Percentiles rank a stretch among this genome's conserved stretches.
phyloP scores from a whole-genome alignment of 768 basidiomycete species.

The Calocera cornea region DNA sequence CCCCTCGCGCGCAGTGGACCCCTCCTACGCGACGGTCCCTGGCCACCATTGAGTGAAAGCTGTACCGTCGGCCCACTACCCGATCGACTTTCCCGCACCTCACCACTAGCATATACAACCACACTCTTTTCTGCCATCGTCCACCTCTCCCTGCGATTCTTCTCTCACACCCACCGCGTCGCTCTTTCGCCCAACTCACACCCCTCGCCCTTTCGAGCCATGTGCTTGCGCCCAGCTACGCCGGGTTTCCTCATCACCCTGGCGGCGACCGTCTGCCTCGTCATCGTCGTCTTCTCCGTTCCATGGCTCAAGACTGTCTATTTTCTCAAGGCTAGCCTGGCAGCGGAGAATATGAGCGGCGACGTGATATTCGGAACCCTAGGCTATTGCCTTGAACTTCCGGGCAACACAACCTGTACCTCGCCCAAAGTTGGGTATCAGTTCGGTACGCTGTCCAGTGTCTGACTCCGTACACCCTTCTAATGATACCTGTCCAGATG shows the following conservation, averaged over 20 bases:
- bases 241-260: slow-evolving; percentile 79
- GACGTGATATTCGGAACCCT: slow-evolving; percentile 74
- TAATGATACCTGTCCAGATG: not conserved
- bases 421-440: slow-evolving; percentile 74
- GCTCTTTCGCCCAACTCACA: not conserved
- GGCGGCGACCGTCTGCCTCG: slow-evolving; percentile 62
- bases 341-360: slow-evolving; percentile 36
- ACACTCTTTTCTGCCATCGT: too few species aligned
- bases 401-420: slow-evolving; percentile 50
- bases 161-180: not conserved
- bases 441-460: slow-evolving; percentile 46
- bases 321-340: slow-evolving; percentile 64
- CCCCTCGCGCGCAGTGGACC: too few species aligned
- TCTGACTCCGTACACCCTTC: slow-evolving; percentile 4
- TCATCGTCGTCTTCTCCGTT: slow-evolving; percentile 78
- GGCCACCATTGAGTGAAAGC: too few species aligned
- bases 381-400: slow-evolving; percentile 66
- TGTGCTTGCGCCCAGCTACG: slow-evolving; percentile 61
- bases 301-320: slow-evolving; percentile 79
- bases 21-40: too few species aligned
- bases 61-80: too few species aligned
- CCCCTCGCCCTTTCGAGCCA: slow-evolving; percentile 8
- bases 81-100: too few species aligned
- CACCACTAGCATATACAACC: too few species aligned
- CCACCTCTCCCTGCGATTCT: too few species aligned